Evolutionary conservation across 371 early-diverging fungal genomes (phyloP), one percentile per base, ranked within the genome.

Genomic region (Blakeslea trispora): DNA sequence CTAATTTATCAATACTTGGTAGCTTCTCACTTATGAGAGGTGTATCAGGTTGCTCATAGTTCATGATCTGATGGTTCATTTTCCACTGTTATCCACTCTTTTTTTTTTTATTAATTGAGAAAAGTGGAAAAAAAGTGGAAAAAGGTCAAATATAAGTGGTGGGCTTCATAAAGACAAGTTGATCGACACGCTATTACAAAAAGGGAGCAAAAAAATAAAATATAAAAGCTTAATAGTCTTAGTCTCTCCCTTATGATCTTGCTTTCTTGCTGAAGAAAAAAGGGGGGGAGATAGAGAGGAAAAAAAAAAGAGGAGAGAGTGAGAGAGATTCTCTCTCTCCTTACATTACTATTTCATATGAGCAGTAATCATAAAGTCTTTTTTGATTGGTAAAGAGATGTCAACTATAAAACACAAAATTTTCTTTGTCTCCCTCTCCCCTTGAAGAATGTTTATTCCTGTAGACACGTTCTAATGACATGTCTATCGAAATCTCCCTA

Each of bases 1-100:
- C 60, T 18, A 70, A 48, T 50, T 59, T 59, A 21, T 66, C 63
- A 54, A 70, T 70, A 18, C 70, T 63, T 45, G 70, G 70, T 48
- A 70, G 51, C 41, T 66, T 70, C 50, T 68, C 68, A 19, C 43
- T 43, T 28, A 52, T 61, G 17, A 55, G 50, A 24, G 64, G 64
- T 52, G 67, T 55, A 4, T 45, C 61, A 3, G 62, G 54, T 15
- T 60, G 61, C 44, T 66, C 55, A 39, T 46, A 55, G 46, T 24
- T 55, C 46, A 55, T 55, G 21, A 55, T 55, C 37, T 55, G 37
- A 19, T 37, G 35, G 50, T 46, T 39, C 13, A 37, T 39, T 45
- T 13, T n/a, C n/a, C n/a, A n/a, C n/a, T n/a, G n/a, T n/a, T n/a
- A n/a, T n/a, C n/a, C n/a, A n/a, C n/a, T n/a, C n/a, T n/a, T n/a